phyloP scores from a whole-genome alignment of 108 stramenopile species.

The Nitzschia sp. region DNA sequence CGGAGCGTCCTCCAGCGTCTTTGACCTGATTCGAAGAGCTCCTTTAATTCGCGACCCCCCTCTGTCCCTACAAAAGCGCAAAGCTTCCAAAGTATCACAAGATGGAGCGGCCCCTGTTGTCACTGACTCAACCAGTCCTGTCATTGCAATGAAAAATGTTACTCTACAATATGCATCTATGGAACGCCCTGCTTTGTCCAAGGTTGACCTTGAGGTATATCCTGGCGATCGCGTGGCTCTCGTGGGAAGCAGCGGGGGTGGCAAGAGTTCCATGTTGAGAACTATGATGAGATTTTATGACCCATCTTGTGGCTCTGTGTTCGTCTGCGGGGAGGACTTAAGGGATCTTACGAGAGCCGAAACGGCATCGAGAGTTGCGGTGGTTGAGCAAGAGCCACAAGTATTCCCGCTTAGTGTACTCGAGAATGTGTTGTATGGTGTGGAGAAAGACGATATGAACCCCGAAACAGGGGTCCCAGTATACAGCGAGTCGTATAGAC shows the following conservation, averaged over 20 bases:
- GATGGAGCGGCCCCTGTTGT: constrained; percentile 6
- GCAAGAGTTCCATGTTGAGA: constrained; percentile 88
- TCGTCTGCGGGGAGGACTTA: constrained; percentile 79
- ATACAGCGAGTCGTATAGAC: constrained; percentile 62
- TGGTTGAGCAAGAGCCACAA: constrained; percentile 90
- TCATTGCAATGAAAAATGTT: constrained; percentile 65
- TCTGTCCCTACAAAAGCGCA: not conserved
- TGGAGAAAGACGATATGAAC: constrained; percentile 70
- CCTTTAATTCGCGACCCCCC: constrained; percentile 69
- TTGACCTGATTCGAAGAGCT: constrained; percentile 71
- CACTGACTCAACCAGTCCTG: constrained; percentile 24
- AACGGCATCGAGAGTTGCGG: constrained; percentile 65
- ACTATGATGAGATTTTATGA: constrained; percentile 93
- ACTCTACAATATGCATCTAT: constrained; percentile 66
- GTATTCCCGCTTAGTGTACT: constrained; percentile 87
- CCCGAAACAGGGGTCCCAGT: constrained; percentile 57
- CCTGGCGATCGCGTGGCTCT: constrained; percentile 90
- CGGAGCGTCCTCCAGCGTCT: constrained; percentile 79
- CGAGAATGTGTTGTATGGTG: constrained; percentile 90
- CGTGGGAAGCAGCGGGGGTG: constrained; percentile 90
- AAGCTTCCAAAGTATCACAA: not conserved
- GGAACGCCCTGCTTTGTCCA: constrained; percentile 64
- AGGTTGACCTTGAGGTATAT: constrained; percentile 70
- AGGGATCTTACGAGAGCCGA: constrained; percentile 69
- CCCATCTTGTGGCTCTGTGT: constrained; percentile 74